These are phyloP conservation scores for Chondrus crispus DNA, from an alignment of 23 red algal species.

Conservation along the genomic window DNA sequence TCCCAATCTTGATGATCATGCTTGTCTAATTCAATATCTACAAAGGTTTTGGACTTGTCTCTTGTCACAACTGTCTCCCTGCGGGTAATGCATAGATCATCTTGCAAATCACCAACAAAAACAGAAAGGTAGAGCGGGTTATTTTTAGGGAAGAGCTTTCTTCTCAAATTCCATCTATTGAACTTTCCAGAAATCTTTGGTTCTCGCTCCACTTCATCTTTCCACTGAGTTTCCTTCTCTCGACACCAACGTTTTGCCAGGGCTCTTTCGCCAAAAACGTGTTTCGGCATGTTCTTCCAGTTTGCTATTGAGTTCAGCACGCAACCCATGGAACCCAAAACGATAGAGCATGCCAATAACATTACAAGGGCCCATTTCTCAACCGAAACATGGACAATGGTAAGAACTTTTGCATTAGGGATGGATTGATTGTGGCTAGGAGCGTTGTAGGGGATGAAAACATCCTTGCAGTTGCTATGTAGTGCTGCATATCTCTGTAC, in stretches of 20 bases:
- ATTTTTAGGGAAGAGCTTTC: background rate
- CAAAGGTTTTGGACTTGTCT: background rate
- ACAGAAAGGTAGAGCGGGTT: background rate
- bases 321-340: background rate
- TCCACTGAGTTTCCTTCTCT: background rate
- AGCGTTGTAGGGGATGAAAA: background rate
- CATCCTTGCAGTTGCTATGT: background rate
- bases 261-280: background rate
- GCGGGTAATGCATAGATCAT: background rate
- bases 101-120: background rate
- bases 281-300: background rate
- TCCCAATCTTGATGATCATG: no score
- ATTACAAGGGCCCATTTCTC: slow-evolving; percentile 5
- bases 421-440: background rate
- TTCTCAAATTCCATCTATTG: background rate
- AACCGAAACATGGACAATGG: background rate
- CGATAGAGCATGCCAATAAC: background rate
- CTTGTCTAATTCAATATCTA: background rate
- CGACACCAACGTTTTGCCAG: background rate
- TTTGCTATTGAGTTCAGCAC: background rate
- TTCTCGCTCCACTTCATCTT: background rate
- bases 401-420: background rate
- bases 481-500: slow-evolving; percentile 1
- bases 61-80: background rate
- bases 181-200: background rate